Percentiles rank a stretch among this genome's conserved stretches.
These are phyloP conservation scores for Prunus mongolica DNA, from an alignment of 306 rosid species.

Conservation along the genomic window DNA sequence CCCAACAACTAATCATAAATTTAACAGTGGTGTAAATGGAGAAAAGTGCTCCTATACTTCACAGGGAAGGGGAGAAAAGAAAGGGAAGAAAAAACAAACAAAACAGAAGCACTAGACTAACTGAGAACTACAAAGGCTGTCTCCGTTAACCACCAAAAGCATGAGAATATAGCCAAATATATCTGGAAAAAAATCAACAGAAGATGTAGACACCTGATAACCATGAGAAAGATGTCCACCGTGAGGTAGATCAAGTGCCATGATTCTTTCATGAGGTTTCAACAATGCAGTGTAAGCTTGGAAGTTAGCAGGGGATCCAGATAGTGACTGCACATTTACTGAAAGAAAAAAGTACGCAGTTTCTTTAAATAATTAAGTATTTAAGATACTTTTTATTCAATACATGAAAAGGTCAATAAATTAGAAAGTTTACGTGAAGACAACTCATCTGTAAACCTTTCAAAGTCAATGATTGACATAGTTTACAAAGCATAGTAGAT, in stretches of 20 bases:
- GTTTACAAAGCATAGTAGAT: background rate
- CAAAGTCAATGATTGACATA: background rate
- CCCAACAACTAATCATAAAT: too few species aligned
- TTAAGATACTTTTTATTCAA: constrained; percentile 1
- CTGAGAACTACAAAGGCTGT: background rate
- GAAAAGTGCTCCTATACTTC: background rate
- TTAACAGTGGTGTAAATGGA: too few species aligned
- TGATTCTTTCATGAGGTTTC: constrained; percentile 95
- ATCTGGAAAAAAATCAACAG: background rate
- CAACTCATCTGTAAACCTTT: background rate
- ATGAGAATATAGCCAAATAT: background rate
- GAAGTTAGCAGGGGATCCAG: constrained; percentile 94
- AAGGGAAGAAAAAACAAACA: background rate
- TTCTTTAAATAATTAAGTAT: constrained; percentile 21
- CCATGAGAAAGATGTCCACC: constrained; percentile 98
- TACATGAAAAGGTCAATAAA: background rate
- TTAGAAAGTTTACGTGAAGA: constrained; percentile 2
- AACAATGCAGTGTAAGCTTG: constrained; percentile 89
- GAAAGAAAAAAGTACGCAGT: constrained; percentile 34
- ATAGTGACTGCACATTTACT: constrained; percentile 91
- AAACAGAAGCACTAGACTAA: constrained; percentile 2
- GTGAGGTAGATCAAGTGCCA: constrained; percentile 97
- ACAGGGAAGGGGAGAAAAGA: background rate
- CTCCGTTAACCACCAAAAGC: background rate
- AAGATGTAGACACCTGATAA: constrained; percentile 60